Base-by-base conservation (phyloP, 2,329 filamentous ascomycete genomes). In the Teratosphaeriaceae sp. region DNA sequence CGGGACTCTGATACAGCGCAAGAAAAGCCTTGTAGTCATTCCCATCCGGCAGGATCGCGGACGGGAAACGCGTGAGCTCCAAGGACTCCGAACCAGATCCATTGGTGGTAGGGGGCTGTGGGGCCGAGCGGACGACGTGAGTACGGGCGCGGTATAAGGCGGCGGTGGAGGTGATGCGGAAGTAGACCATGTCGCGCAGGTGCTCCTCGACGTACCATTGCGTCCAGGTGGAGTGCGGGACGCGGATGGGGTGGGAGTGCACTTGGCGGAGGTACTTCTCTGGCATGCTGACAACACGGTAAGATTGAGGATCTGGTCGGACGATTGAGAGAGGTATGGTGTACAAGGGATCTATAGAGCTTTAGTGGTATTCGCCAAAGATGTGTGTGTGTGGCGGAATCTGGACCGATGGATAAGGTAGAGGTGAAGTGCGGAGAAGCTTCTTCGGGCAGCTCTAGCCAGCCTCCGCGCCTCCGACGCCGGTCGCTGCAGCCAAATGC, bases 151-250 rank as follows among this genome's bases (percentile, higher is more conserved):
- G 31, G 31, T 42, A 42, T 8, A 42, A 23, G 9, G 29, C 27
- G 18, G 24, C 37, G 11, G 23, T 45, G 18, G 21, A 18, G 37
- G 40, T 18, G 9, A 31, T 40, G 3, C 37, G 30, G 44, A 35
- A 42, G 36, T 42, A 38, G 5, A 51, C 47, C 31, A 51, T 37
- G 38, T 51, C 48, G 12, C 44, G 47, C 8, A 46, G 24, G 24
- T 45, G 48, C 38, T 49, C 48, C 31, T 46, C 40, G 30, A 19
- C 43, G 44, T 49, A 51, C 43, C 43, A 51, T 40, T 49, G 46
- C 15, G 15, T 23, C 44, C 47, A 51, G 5, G 36, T 33, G 3
- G 46, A 22, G 21, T 43, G 39, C n/a, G 43, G 21, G 16, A 44
- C 33, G 6, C 5, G 18, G 11, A 34, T 44, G 7, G 48, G 40